A percentile compares a stretch with the other conserved stretches of the same genome.
Evolutionary conservation across 2,329 filamentous ascomycete genomes (phyloP).

Genomic region (Chaetomium globosum): DNA sequence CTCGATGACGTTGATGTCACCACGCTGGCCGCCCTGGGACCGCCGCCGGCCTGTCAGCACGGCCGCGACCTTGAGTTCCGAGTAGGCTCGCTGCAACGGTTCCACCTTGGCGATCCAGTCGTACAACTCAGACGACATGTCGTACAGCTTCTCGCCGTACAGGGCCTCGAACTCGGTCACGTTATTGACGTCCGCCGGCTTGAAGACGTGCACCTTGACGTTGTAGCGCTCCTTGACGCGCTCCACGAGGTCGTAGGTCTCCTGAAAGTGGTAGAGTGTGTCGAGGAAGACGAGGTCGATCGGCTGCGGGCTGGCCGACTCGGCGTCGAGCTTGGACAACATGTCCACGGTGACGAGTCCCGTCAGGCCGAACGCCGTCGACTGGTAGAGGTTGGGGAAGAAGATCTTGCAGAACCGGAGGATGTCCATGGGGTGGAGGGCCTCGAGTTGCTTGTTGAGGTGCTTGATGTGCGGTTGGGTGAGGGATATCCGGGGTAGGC

Average conservation of each 20-base stretch:
- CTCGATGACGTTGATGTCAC: conserved; percentile 87
- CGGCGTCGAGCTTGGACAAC: conserved; percentile 71
- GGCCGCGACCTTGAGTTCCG: conserved; percentile 82
- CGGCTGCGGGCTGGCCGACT: conserved; percentile 59
- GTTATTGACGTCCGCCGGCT: conserved; percentile 74
- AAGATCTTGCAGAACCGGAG: conserved; percentile 89
- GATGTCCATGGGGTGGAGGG: conserved; percentile 86
- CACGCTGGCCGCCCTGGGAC: conserved; percentile 90
- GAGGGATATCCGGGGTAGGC: conserved; percentile 78
- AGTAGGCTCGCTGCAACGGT: conserved; percentile 88
- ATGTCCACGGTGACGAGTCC: conserved; percentile 84
- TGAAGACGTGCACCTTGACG: conserved; percentile 84
- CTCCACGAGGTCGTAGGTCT: conserved; percentile 74
- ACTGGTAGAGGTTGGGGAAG: conserved; percentile 86
- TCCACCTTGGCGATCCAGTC: conserved; percentile 98
- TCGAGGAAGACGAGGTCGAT: conserved; percentile 79
- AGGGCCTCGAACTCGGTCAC: conserved; percentile 76
- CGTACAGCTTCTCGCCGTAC: conserved; percentile 83
- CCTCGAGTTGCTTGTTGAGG: conserved; percentile 85
- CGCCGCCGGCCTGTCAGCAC: conserved; percentile 89
- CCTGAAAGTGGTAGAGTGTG: conserved; percentile 79
- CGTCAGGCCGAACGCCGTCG: conserved; percentile 79
- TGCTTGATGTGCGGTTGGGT: conserved; percentile 85
- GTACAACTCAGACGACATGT: conserved; percentile 83
- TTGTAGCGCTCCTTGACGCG: conserved; percentile 74